phyloP scores from a whole-genome alignment of 306 rosid genomes.

The Styphnolobium japonicum region DNA sequence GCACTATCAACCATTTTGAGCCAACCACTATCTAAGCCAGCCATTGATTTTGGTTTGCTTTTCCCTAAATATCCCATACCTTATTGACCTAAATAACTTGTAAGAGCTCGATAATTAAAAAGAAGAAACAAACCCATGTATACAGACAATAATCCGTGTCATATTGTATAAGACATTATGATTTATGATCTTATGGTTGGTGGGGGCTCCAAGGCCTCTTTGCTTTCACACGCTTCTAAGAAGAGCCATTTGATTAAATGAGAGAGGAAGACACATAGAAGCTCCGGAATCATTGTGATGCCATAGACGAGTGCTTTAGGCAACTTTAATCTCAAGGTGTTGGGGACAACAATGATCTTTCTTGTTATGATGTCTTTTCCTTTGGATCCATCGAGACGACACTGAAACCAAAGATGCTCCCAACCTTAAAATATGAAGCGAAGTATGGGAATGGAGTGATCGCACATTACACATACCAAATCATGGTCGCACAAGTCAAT shows the following conservation, averaged over 20 bases:
- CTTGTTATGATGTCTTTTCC: conserved; percentile 42
- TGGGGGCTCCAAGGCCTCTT: conserved; percentile 14
- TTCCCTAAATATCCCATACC: neutral
- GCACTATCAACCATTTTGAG: neutral
- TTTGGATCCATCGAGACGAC: conserved; percentile 54
- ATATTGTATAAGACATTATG: conserved; percentile 3
- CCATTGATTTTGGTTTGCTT: neutral
- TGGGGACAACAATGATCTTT: conserved; percentile 46
- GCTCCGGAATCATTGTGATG: conserved; percentile 33
- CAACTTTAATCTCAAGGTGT: conserved; percentile 30
- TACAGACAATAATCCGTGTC: neutral
- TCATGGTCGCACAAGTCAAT: conserved; percentile 27
- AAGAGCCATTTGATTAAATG: conserved; percentile 29
- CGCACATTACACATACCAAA: neutral
- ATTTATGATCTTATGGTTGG: conserved; percentile 11
- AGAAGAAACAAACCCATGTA: neutral
- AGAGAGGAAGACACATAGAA: conserved; percentile 11
- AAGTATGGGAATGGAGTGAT: neutral
- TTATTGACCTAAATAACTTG: neutral
- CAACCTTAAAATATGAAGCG: conserved; percentile 25
- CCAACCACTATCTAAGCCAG: neutral
- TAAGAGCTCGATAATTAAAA: neutral
- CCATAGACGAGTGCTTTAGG: conserved; percentile 25
- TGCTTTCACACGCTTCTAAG: conserved; percentile 45
- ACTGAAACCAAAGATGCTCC: conserved; percentile 62